Evolutionary conservation across 192 early-diverging fungal species (phyloP).

Genomic region (Lobulomyces angularis): DNA sequence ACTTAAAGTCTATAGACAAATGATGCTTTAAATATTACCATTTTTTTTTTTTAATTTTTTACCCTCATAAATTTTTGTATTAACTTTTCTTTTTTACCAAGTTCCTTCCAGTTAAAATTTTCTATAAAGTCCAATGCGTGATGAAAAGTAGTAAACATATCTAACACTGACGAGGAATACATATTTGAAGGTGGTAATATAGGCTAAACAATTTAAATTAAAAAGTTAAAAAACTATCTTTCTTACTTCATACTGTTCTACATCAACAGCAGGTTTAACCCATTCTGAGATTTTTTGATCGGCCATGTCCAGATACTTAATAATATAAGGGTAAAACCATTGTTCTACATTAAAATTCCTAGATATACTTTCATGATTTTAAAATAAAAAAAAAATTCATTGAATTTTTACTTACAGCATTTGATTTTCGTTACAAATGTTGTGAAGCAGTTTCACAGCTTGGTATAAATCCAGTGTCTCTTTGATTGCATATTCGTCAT

Average conservation of each 20-base stretch:
- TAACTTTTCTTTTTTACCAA: slow-evolving; percentile 45
- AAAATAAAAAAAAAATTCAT: slow-evolving; percentile 5
- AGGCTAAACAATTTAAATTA: slow-evolving; percentile 41
- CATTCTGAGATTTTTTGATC: slow-evolving; percentile 56
- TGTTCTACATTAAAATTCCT: slow-evolving; percentile 53
- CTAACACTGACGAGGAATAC: slow-evolving; percentile 65
- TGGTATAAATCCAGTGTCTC: slow-evolving; percentile 28
- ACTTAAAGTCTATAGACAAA: slow-evolving; percentile 28
- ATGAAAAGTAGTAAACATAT: slow-evolving; percentile 70
- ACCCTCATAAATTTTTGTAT: slow-evolving; percentile 55
- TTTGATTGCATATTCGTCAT: slow-evolving; percentile 8
- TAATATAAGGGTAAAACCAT: slow-evolving; percentile 61
- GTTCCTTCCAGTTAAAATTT: slow-evolving; percentile 51
- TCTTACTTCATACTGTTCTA: slow-evolving; percentile 35
- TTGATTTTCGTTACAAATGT: slow-evolving; percentile 16
- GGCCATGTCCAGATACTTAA: slow-evolving; percentile 47
- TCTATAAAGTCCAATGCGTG: slow-evolving; percentile 57
- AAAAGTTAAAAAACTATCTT: slow-evolving; percentile 1
- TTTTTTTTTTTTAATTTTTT: too few species aligned
- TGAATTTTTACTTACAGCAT: slow-evolving; percentile 9
- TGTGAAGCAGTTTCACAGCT: slow-evolving; percentile 10
- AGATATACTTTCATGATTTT: slow-evolving; percentile 7
- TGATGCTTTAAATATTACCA: background rate
- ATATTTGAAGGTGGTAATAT: slow-evolving; percentile 28
- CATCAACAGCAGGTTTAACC: slow-evolving; percentile 51